A percentile compares a stretch with the other conserved stretches of the same genome.
Conservation (phyloP, 2,329 filamentous ascomycete genomes). For the Colletotrichum shisoi region DNA sequence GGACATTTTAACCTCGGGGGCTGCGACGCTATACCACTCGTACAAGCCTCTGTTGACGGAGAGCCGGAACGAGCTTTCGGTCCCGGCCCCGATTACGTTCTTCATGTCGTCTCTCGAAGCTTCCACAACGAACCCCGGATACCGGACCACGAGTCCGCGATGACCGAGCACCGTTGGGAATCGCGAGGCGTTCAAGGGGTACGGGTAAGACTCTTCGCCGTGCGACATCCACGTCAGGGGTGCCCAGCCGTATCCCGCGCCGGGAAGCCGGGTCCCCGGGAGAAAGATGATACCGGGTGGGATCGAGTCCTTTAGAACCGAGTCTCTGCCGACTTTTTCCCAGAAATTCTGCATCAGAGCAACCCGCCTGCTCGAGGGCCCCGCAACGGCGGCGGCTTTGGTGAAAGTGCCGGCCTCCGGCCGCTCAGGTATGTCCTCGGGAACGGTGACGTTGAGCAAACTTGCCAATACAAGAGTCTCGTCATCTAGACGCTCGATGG, state of each 20-base stretch:
- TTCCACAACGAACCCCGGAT: neutral
- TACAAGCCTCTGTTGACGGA: neutral
- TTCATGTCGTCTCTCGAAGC: neutral
- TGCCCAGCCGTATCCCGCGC: neutral
- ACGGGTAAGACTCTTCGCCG: slow-evolving; percentile 9
- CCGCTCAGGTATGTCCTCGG: neutral
- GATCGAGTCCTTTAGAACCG: neutral
- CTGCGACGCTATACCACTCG: slow-evolving; percentile 4
- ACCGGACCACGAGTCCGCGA: neutral
- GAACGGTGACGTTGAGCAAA: neutral
- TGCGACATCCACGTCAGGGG: slow-evolving; percentile 4
- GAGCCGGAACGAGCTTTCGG: neutral
- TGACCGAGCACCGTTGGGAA: neutral
- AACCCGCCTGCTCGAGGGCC: neutral
- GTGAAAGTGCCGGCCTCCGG: too few relatives aligned
- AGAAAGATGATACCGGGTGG: neutral
- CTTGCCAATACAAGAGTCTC: neutral
- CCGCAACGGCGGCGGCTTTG: neutral
- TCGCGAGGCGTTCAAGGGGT: neutral
- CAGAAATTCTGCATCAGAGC: neutral
- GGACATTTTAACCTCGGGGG: neutral
- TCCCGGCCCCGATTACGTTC: neutral
- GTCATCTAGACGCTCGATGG: neutral
- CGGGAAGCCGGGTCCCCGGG: neutral
- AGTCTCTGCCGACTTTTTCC: neutral